Evolutionary conservation across 371 early-diverging fungal species (phyloP).

Genomic region (Scutellospora calospora): DNA sequence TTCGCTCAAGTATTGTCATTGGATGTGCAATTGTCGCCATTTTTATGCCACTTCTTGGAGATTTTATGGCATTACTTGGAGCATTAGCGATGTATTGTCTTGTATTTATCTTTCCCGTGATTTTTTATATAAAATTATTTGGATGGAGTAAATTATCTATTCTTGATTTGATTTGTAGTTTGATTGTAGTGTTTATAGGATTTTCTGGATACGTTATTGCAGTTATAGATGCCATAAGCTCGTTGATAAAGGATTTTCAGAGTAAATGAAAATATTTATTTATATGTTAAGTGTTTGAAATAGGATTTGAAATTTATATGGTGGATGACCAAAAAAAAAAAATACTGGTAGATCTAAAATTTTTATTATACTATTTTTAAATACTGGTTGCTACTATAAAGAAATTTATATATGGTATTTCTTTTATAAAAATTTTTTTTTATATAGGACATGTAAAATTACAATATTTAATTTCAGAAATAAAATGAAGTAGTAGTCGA

Average conservation of each 20-base stretch:
- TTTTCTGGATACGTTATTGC: slow-evolving; percentile 80
- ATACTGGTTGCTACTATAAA: too few species aligned
- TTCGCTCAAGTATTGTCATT: slow-evolving; percentile 65
- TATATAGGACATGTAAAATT: too few species aligned
- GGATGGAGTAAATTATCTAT: slow-evolving; percentile 66
- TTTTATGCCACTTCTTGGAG: slow-evolving; percentile 78
- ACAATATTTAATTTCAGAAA: too few species aligned
- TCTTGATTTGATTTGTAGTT: slow-evolving; percentile 66
- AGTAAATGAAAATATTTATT: too few species aligned
- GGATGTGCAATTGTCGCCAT: slow-evolving; percentile 68
- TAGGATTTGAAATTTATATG: too few species aligned
- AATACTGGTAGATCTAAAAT: too few species aligned
- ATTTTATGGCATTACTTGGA: slow-evolving; percentile 85
- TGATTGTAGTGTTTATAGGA: slow-evolving; percentile 68
- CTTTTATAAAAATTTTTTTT: too few species aligned
- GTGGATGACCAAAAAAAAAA: too few species aligned
- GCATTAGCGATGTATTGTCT: slow-evolving; percentile 79
- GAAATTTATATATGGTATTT: too few species aligned
- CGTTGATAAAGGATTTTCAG: slow-evolving; percentile 25
- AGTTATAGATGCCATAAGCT: slow-evolving; percentile 70
- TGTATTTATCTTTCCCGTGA: slow-evolving; percentile 85
- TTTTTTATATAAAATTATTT: slow-evolving; percentile 81
- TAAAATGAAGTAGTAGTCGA: too few species aligned
- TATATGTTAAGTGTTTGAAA: too few species aligned
- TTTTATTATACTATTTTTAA: too few species aligned